phyloP scores from a whole-genome alignment of 1,284 basidiomycete genomes.

The Ceratobasidium papillatum region DNA sequence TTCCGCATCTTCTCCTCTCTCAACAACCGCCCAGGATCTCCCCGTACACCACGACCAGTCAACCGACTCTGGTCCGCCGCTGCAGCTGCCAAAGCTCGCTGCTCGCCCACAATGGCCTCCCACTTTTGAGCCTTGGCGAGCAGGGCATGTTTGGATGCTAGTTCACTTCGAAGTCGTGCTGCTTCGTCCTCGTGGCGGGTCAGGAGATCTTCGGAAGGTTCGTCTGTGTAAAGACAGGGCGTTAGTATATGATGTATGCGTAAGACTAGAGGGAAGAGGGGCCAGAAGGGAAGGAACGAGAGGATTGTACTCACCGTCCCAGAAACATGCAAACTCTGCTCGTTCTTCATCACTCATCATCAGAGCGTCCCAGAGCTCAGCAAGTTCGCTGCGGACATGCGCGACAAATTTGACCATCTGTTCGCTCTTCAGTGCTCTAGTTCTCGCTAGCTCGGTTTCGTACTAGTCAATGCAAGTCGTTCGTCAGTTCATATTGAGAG shows the following conservation, averaged over 20 bases:
- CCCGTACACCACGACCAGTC: constrained; percentile 76
- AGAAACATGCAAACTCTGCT: constrained; percentile 80
- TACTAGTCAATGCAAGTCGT: constrained; percentile 59
- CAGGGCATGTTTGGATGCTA: constrained; percentile 77
- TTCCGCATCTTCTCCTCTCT: constrained; percentile 98
- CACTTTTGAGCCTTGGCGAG: constrained; percentile 86
- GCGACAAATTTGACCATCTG: constrained; percentile 87
- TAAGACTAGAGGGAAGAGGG: too few relatives aligned
- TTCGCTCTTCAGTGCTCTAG: constrained; percentile 87
- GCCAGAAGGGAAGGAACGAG: constrained; percentile 8
- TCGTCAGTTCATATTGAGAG: neutral
- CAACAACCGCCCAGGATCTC: constrained; percentile 78
- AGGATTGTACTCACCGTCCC: constrained; percentile 67
- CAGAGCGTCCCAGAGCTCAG: constrained; percentile 83
- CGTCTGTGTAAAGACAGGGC: constrained; percentile 63
- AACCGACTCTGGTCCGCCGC: constrained; percentile 81
- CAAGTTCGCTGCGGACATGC: constrained; percentile 84
- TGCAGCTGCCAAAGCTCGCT: constrained; percentile 84
- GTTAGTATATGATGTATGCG: neutral
- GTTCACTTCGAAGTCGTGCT: constrained; percentile 64
- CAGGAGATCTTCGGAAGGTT: constrained; percentile 88
- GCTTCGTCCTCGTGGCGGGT: constrained; percentile 90
- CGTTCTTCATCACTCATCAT: constrained; percentile 87
- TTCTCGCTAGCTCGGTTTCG: constrained; percentile 88
- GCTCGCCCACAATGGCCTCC: constrained; percentile 89